Conservation (phyloP, 306 rosid species). For the Cercis canadensis region DNA sequence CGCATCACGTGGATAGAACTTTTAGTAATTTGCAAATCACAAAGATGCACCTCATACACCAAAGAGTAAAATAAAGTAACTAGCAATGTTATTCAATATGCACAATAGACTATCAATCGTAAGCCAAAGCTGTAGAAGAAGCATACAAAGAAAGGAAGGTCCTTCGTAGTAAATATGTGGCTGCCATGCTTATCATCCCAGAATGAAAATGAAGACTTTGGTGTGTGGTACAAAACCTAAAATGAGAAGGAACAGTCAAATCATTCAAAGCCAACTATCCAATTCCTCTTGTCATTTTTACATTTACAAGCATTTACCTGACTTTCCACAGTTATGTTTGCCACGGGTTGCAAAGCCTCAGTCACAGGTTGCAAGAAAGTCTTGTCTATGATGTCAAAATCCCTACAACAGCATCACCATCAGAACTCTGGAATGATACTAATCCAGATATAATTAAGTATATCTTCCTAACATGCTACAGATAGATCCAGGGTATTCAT, state of each 20-base stretch:
- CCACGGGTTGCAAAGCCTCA: constrained; percentile 75
- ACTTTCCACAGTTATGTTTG: constrained; percentile 86
- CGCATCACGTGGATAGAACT: not conserved
- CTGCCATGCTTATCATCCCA: constrained; percentile 76
- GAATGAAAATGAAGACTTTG: constrained; percentile 80
- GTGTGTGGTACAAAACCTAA: constrained; percentile 89
- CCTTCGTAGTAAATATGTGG: constrained; percentile 69
- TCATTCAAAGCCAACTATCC: constrained; percentile 22
- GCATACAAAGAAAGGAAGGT: constrained; percentile 96
- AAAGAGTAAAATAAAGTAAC: not conserved
- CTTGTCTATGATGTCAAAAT: constrained; percentile 66
- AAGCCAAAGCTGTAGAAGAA: constrained; percentile 35
- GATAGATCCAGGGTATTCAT: constrained; percentile 11
- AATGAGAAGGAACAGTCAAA: constrained; percentile 24
- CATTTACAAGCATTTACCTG: constrained; percentile 56
- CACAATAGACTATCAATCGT: constrained; percentile 34
- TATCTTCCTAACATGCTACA: constrained; percentile 8
- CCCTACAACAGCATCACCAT: constrained; percentile 60
- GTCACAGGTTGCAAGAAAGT: constrained; percentile 72
- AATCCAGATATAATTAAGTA: constrained; percentile 26
- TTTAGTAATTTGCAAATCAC: not conserved
- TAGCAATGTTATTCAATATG: constrained; percentile 23
- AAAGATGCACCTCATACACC: not conserved
- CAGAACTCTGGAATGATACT: constrained; percentile 6
- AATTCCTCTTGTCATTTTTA: constrained; percentile 6